phyloP scores from a whole-genome alignment of 192 early-diverging fungal species.

The Thoreauomyces humboldtii region DNA sequence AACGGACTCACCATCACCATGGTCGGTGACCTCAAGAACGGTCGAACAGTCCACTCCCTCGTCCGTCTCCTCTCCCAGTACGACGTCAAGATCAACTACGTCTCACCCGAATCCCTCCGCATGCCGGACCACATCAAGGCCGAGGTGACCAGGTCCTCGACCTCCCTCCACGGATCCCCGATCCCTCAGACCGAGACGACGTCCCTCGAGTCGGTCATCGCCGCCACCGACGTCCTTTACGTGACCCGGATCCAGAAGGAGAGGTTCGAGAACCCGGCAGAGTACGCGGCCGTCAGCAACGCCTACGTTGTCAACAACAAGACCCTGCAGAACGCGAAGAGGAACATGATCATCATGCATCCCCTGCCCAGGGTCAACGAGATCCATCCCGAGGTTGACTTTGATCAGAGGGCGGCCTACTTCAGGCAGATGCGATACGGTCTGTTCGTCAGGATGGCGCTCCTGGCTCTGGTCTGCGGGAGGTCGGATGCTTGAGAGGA shows the following conservation, averaged over 20 bases:
- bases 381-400: conserved; percentile 97
- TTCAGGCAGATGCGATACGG: conserved; percentile 99
- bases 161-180: no score
- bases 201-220: conserved; percentile 75
- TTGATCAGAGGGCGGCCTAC: conserved; percentile 95
- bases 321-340: conserved; percentile 81
- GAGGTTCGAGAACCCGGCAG: conserved; percentile 71
- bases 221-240: conserved; percentile 89
- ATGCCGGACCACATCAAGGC: conserved; percentile 83
- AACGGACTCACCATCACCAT: conserved; percentile 94
- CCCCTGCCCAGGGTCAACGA: conserved; percentile 92
- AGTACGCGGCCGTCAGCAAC: conserved; percentile 79
- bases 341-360: conserved; percentile 99
- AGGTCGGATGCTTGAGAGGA: no score
- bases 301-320: conserved; percentile 85
- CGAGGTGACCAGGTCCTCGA: conserved; percentile 36
- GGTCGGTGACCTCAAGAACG: conserved; percentile 97
- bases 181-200: conserved; percentile 66
- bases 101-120: conserved; percentile 73
- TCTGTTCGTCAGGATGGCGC: conserved; percentile 96
- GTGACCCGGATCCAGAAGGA: conserved; percentile 97
- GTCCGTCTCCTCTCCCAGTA: conserved; percentile 86
- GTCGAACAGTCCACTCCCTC: conserved; percentile 95
- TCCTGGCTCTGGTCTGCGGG: conserved; percentile 76
- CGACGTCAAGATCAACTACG: conserved; percentile 92